Base-by-base conservation (phyloP, 495 filamentous ascomycete genomes). In the Xylaria cubensis region DNA sequence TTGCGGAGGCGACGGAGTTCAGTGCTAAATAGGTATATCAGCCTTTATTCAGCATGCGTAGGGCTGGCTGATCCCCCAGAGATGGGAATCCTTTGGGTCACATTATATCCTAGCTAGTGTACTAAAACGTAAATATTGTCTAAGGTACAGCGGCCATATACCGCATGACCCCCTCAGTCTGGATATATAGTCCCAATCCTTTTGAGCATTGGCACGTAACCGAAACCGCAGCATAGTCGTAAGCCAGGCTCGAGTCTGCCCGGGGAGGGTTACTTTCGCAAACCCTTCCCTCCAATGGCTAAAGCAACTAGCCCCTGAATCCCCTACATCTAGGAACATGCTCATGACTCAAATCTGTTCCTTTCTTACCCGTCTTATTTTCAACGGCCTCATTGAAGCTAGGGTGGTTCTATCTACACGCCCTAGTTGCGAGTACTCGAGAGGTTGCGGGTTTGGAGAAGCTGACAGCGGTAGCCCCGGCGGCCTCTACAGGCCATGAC, bases 31-130 rank as follows among this genome's bases (percentile, higher is more conserved):
- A 53, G 32, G 48, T 58, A 7, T 44, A 17, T 68, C 39, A 53
- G 42, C 36, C 32, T 29, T 51, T 2, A 26, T 46, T 53, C 26
- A 62, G 44, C 58, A 9, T 64, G 42, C 56, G 51, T 63, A 64
- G 68, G 58, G 58, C 58, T 70, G 29, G 68, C 44, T 53, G 26
- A 62, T 69, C 26, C 67, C 55, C 42, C 36, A 50, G 29, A n/a
- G 55, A 64, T 12, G 19, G 46, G 24, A 34, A 34, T 55, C 34
- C 56, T 71, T 74, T 73, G 70, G 73, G 75, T 32, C 58, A 50
- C 68, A 61, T 70, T 46, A 34, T 34, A 24, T 42, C n/a, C 36
- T 71, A 15, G 21, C 55, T 21, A 41, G 29, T 55, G 36, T 46
- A 29, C 59, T 19, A 41, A 71, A 64, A 29, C 15, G 17, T 24